Base-by-base conservation (phyloP, 2,329 filamentous ascomycete genomes). In the Nemania sp. region DNA sequence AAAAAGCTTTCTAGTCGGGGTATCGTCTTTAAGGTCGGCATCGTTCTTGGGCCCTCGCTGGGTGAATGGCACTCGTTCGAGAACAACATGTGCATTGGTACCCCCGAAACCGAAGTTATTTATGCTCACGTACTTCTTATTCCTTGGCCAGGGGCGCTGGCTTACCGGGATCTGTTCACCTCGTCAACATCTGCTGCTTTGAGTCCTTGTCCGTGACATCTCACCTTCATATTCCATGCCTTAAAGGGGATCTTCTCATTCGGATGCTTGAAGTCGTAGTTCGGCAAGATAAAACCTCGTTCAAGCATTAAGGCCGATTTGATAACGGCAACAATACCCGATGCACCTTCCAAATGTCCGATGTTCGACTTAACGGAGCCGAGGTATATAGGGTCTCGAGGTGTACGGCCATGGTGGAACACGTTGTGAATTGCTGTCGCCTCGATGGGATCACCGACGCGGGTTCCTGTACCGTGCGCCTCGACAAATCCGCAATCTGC, bases 401-500 rank as follows among this genome's bases (percentile, higher is more conserved):
- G 74, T 24, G 80, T 79, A 10, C 82, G 79, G 3, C 79, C 78
- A 22, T 76, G 65, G 5, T 80, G 79, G 29, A 86, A 81, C 0
- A 84, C 81, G 8, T 80, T 79, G 45, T 80, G 75, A 38, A 88
- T 81, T 3, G 84, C 85, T 11, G 76, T 78, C 0, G 84, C 83
- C 68, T 89, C 87, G n/a, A 85, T 82, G 0, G 86, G 86, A 67
- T 89, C 87, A 1, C 87, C 87, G 1, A 83, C 82, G 43, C 80
- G 80, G 20, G 87, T 89, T 6, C 86, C 87, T 0, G 87, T 88
- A 20, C 86, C 86, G 72, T 89, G 87, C 2, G 84, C 84, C 71
- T 89, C 86, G 8, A 85, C 79, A 64, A 82, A 85, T 26, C 77
- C 78, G 45, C 79, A 81, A 1, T 80, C 77, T 7, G 73, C 70